A percentile compares a stretch with the other conserved stretches of the same genome.
Evolutionary conservation across 768 basidiomycete genomes (phyloP).

Genomic region (Lactarius hatsudake): DNA sequence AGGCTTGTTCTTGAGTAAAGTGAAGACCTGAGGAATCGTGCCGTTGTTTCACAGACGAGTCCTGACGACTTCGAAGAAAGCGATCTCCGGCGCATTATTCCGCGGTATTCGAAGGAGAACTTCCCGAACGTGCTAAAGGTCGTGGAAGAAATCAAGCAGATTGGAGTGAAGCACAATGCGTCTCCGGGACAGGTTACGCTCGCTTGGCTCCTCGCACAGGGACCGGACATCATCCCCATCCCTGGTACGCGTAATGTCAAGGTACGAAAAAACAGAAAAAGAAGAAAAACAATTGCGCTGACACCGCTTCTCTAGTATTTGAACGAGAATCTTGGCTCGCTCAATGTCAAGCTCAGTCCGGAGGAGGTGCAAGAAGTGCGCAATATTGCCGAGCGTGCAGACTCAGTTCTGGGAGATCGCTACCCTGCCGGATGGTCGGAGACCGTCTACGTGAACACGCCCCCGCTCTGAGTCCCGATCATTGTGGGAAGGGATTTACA

Average conservation of each 20-base stretch:
- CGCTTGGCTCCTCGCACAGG: constrained; percentile 51
- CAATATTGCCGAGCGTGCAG: constrained; percentile 17
- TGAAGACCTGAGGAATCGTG: background rate
- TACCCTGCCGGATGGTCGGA: constrained; percentile 12
- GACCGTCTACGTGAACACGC: constrained; percentile 13
- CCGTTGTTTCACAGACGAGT: constrained; percentile 33
- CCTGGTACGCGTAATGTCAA: constrained; percentile 45
- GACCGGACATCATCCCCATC: constrained; percentile 46
- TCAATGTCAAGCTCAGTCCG: constrained; percentile 18
- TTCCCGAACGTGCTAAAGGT: constrained; percentile 45
- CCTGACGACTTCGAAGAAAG: constrained; percentile 40
- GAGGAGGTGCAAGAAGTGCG: constrained; percentile 20
- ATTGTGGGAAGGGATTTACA: background rate
- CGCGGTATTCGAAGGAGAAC: constrained; percentile 42
- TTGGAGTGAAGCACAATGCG: constrained; percentile 39
- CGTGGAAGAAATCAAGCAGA: constrained; percentile 37
- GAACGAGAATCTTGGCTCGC: constrained; percentile 18
- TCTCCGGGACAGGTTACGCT: constrained; percentile 48
- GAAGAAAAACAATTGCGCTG: background rate
- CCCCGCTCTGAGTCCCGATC: constrained; percentile 6
- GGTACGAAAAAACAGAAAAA: constrained; percentile 22
- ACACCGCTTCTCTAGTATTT: constrained; percentile 6
- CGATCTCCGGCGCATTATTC: constrained; percentile 39
- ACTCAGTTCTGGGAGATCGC: constrained; percentile 18
- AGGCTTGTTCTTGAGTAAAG: background rate